These are phyloP conservation scores for Cucurbita pepo DNA, from an alignment of 306 rosid species.

Conservation along the genomic window DNA sequence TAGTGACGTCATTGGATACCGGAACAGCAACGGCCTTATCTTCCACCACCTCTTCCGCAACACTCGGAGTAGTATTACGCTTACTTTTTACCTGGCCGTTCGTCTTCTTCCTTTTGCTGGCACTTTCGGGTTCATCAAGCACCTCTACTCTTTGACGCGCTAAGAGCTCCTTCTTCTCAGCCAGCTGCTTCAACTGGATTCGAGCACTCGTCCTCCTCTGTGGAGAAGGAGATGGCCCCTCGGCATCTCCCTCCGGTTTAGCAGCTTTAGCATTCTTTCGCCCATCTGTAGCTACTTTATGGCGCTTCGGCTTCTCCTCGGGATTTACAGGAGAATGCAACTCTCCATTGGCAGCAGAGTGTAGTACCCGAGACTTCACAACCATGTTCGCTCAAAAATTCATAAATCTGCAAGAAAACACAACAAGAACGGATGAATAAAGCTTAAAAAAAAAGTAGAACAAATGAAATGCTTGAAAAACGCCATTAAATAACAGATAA, in stretches of 20 bases:
- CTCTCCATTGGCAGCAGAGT: not conserved
- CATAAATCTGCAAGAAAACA: not conserved
- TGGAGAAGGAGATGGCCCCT: not conserved
- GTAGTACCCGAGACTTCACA: not conserved
- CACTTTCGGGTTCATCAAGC: not conserved
- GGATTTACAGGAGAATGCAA: not conserved
- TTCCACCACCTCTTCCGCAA: not conserved
- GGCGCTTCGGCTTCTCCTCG: not conserved
- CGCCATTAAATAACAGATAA: not conserved
- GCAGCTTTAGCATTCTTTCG: not conserved
- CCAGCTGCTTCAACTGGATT: not conserved
- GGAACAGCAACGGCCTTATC: not conserved
- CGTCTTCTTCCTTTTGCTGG: conserved; percentile 1
- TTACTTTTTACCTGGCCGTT: not conserved
- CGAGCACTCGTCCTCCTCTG: conserved; percentile 7
- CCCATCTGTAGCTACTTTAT: not conserved
- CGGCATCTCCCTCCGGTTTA: not conserved
- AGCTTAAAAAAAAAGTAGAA: not conserved
- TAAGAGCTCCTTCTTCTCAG: conserved; percentile 8
- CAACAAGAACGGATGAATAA: not conserved
- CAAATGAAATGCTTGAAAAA: no score
- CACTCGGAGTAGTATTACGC: not conserved
- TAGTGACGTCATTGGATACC: not conserved
- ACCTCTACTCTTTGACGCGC: conserved; percentile 11
- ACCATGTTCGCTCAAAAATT: not conserved